Evolutionary conservation across 306 rosid genomes (phyloP).

Genomic region (Cicer arietinum): DNA sequence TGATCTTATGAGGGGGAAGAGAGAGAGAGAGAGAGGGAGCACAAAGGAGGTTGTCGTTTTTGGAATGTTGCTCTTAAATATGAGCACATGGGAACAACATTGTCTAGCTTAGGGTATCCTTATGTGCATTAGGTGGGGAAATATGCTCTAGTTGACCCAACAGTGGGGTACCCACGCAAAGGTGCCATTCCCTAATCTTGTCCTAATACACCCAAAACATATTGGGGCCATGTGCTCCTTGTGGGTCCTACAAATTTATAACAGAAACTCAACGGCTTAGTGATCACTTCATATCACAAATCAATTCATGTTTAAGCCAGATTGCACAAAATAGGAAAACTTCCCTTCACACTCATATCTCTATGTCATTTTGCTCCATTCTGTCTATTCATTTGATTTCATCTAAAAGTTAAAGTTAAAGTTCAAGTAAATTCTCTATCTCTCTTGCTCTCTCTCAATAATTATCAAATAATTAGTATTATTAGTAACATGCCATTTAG

Average conservation of each 20-base stretch:
- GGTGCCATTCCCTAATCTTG: slow-evolving; percentile 73
- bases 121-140: slow-evolving; percentile 86
- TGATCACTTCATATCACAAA: slow-evolving; percentile 22
- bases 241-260: slow-evolving; percentile 74
- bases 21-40: slow-evolving; percentile 45
- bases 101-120: slow-evolving; percentile 75
- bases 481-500: not conserved
- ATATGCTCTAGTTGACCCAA: slow-evolving; percentile 87
- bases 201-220: slow-evolving; percentile 81
- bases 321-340: slow-evolving; percentile 45
- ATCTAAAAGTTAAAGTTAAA: not conserved
- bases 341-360: slow-evolving; percentile 20
- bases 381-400: slow-evolving; percentile 28
- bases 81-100: slow-evolving; percentile 98
- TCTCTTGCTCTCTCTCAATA: slow-evolving; percentile 18
- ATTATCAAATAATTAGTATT: not conserved
- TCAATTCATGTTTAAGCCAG: slow-evolving; percentile 41
- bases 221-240: slow-evolving; percentile 66
- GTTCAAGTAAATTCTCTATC: not conserved
- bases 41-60: slow-evolving; percentile 85
- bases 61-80: slow-evolving; percentile 95
- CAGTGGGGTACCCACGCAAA: slow-evolving; percentile 75
- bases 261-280: slow-evolving; percentile 53
- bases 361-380: slow-evolving; percentile 28
- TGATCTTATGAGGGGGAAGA: slow-evolving; percentile 48